Conservation (phyloP, 2,329 filamentous ascomycete species). For the Didymella exigua region DNA sequence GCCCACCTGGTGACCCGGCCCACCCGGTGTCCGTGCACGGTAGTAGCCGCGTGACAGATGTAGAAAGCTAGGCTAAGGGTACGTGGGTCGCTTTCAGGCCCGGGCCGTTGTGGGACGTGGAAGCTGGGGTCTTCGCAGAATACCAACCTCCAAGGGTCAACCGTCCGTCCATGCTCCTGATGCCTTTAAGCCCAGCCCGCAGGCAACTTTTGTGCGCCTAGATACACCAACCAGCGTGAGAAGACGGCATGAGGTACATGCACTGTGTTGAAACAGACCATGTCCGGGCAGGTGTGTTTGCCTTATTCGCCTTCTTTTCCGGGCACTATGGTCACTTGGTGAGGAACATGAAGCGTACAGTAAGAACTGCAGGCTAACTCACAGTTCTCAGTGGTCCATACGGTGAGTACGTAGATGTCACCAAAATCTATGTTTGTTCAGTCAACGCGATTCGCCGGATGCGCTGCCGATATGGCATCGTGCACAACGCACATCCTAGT, state of each 20-base stretch:
- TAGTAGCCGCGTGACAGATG: no score
- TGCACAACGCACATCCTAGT: not conserved
- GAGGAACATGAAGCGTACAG: not conserved
- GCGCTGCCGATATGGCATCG: not conserved
- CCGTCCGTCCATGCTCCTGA: not conserved
- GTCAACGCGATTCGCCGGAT: not conserved
- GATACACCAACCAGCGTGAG: not conserved
- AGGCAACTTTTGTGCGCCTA: not conserved
- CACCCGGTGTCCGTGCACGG: no score
- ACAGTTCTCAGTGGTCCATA: not conserved
- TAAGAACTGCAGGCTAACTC: not conserved
- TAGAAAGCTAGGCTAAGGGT: no score
- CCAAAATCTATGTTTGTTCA: not conserved
- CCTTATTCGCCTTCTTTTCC: not conserved
- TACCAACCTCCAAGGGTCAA: not conserved
- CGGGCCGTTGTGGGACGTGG: constrained; percentile 4
- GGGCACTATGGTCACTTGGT: not conserved
- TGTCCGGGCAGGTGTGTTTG: not conserved
- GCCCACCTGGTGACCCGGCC: no score
- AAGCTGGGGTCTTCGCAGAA: constrained; percentile 1
- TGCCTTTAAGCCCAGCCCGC: not conserved
- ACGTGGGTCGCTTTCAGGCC: not conserved
- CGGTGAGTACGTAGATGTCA: not conserved
- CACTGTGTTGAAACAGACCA: not conserved
- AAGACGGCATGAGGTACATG: not conserved